Percentiles rank a stretch among this genome's conserved stretches.
These are phyloP conservation scores for Teunomyces gatunensis DNA, from an alignment of 805 yeast species.

Conservation along the genomic window DNA sequence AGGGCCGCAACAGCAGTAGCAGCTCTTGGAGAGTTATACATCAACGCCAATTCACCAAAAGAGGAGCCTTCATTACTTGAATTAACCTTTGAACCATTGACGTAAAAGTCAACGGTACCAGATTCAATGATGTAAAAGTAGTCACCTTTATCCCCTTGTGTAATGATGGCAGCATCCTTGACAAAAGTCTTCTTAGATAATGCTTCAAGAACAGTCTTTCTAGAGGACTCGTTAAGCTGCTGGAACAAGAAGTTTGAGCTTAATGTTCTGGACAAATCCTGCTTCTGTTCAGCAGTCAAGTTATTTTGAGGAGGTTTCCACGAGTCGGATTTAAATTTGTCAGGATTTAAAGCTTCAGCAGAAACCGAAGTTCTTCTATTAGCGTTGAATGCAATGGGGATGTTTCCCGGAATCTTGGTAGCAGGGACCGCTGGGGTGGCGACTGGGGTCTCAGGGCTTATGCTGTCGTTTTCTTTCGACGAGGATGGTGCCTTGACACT, in stretches of 20 bases:
- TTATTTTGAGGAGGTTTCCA: constrained; percentile 74
- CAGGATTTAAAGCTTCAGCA: constrained; percentile 84
- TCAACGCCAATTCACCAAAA: constrained; percentile 94
- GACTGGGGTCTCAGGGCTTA: constrained; percentile 14
- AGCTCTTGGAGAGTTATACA: constrained; percentile 97
- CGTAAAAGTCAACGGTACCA: constrained; percentile 80
- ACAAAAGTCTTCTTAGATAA: constrained; percentile 66
- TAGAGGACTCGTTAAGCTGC: constrained; percentile 74
- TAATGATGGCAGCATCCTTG: constrained; percentile 65
- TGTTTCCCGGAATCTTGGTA: constrained; percentile 25
- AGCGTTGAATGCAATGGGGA: constrained; percentile 67
- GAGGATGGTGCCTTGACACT: constrained; percentile 12
- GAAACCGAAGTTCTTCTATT: constrained; percentile 86
- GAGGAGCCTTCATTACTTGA: constrained; percentile 83
- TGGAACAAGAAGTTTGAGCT: constrained; percentile 81
- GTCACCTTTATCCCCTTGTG: constrained; percentile 94
- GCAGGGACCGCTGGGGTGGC: constrained; percentile 14
- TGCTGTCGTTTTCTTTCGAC: constrained; percentile 6
- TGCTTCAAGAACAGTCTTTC: constrained; percentile 78
- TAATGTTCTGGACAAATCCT: constrained; percentile 67
- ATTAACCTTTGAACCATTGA: constrained; percentile 67
- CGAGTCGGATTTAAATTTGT: constrained; percentile 58
- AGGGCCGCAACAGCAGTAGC: constrained; percentile 82
- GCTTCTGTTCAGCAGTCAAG: constrained; percentile 60
- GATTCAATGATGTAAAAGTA: constrained; percentile 81